Evolutionary conservation across 2,329 filamentous ascomycete genomes (phyloP), one percentile per base, ranked within the genome.

Genomic region (Pyrenochaeta sp.): DNA sequence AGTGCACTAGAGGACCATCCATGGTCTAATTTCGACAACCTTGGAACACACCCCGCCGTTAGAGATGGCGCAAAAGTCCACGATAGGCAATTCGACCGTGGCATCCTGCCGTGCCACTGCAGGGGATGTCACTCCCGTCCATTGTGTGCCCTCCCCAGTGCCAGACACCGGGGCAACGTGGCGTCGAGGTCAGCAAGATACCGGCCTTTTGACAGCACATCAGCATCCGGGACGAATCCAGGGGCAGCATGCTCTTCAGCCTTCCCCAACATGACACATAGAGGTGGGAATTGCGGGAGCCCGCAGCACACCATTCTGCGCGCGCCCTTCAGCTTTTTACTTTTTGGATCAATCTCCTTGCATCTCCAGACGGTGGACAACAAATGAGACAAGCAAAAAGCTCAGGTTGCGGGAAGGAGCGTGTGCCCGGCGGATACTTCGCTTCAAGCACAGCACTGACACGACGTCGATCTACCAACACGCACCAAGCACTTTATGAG

Each of bases 21-120:
- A 60, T 61, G 55, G 60, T 51, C 57, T 63, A 67, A 69, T 68
- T 58, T 69, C 53, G 54, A 64, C 55, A 51, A 60, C 52, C 60
- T 63, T 68, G 61, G 64, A 60, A 61, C 40, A 23, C 58, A 57
- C 56, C 54, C 65, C 61, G 60, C 65, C 60, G 60, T 67, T 66
- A 50, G 51, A 50, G 54, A 62, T 62, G 59, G 61, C 48, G 58
- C 50, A 62, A 50, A 42, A 45, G 48, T 40, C 67, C 62, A 49
- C 48, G 58, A 63, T 63, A 66, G 67, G 67, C 60, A 70, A 51
- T 66, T 68, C 50, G 57, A 54, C 67, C 67, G 66, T 61, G 41
- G 39, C 47, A n/a, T 50, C 51, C 60, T 63, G 60, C 65, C 60
- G 64, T 63, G 60, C 58, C 46, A 43, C 61, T 67, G 61, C 60